Percentiles rank a stretch among this genome's conserved stretches.
Evolutionary conservation across 140 eudicot genomes (phyloP).

Genomic region (Senecio squalidus): DNA sequence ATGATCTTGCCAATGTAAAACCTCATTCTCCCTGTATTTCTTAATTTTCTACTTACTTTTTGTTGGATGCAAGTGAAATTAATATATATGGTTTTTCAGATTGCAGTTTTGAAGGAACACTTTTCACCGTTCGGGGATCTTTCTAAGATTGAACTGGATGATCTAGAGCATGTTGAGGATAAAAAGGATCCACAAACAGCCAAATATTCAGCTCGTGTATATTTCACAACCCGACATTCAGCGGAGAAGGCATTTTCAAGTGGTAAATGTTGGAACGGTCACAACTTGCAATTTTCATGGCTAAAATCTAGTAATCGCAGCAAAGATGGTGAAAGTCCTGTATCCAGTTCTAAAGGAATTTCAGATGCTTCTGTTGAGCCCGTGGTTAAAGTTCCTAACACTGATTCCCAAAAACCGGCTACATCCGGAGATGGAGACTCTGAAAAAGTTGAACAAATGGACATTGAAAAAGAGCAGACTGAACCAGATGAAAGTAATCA

Average conservation of each 20-base stretch:
- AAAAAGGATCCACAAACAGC: slow-evolving; percentile 31
- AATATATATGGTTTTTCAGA: slow-evolving; percentile 33
- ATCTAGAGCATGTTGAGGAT: slow-evolving; percentile 34
- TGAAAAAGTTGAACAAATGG: slow-evolving; percentile 40
- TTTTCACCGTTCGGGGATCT: slow-evolving; percentile 71
- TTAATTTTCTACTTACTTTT: too few species aligned
- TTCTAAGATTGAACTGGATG: slow-evolving; percentile 61
- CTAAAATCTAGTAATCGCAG: slow-evolving; percentile 36
- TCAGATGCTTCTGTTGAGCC: slow-evolving; percentile 38
- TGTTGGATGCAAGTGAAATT: neutral
- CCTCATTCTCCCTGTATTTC: neutral
- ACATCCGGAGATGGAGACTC: slow-evolving; percentile 35
- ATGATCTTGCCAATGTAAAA: slow-evolving; percentile 40
- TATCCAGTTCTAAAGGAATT: slow-evolving; percentile 34
- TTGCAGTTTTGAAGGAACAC: slow-evolving; percentile 76
- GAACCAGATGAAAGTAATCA: slow-evolving; percentile 40
- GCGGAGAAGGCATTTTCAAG: slow-evolving; percentile 77
- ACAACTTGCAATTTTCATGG: slow-evolving; percentile 77
- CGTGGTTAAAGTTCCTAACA: slow-evolving; percentile 25
- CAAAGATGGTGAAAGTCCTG: slow-evolving; percentile 43
- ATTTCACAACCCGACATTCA: slow-evolving; percentile 59
- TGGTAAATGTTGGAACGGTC: slow-evolving; percentile 79
- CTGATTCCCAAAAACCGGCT: slow-evolving; percentile 29
- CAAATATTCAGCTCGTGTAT: slow-evolving; percentile 48
- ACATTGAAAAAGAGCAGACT: slow-evolving; percentile 31